Evolutionary conservation across 2,329 filamentous ascomycete genomes (phyloP).

Genomic region (Coniella vitis): DNA sequence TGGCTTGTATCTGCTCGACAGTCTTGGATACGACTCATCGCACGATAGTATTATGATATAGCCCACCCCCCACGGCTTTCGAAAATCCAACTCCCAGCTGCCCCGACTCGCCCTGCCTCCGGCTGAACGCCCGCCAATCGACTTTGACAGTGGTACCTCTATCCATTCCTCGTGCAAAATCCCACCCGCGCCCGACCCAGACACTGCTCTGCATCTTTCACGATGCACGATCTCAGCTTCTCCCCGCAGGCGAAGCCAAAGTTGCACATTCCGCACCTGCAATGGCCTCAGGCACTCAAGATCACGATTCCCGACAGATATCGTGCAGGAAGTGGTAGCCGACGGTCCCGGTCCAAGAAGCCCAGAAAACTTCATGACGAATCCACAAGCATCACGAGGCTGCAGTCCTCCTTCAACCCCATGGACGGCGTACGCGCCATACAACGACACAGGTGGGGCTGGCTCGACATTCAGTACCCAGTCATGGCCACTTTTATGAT

Average conservation of each 20-base stretch:
- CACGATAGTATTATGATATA: background rate
- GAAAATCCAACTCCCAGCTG: background rate
- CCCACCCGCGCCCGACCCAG: background rate
- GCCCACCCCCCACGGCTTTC: background rate
- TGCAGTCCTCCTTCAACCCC: conserved; percentile 79
- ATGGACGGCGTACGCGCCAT: conserved; percentile 70
- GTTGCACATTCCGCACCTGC: conserved; percentile 21
- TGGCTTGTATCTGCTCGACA: too few relatives aligned
- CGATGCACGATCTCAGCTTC: conserved; percentile 23
- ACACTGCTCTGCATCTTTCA: conserved; percentile 1
- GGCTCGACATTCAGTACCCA: conserved; percentile 80
- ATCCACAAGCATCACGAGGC: conserved; percentile 55
- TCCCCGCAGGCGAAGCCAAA: conserved; percentile 23
- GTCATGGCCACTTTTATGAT: conserved; percentile 67
- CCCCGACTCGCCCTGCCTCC: too few relatives aligned
- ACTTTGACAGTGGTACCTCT: too few relatives aligned
- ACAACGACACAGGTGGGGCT: conserved; percentile 70
- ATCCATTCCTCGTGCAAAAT: background rate
- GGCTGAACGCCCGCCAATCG: too few relatives aligned
- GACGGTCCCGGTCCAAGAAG: conserved; percentile 21
- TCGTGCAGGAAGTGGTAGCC: conserved; percentile 22
- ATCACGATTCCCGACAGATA: conserved; percentile 27
- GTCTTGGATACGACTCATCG: too few relatives aligned
- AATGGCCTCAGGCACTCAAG: conserved; percentile 22
- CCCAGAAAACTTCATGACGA: conserved; percentile 14